These are phyloP conservation scores for Cryphonectria naterciae DNA, from an alignment of 2,329 filamentous ascomycete species.

Conservation along the genomic window DNA sequence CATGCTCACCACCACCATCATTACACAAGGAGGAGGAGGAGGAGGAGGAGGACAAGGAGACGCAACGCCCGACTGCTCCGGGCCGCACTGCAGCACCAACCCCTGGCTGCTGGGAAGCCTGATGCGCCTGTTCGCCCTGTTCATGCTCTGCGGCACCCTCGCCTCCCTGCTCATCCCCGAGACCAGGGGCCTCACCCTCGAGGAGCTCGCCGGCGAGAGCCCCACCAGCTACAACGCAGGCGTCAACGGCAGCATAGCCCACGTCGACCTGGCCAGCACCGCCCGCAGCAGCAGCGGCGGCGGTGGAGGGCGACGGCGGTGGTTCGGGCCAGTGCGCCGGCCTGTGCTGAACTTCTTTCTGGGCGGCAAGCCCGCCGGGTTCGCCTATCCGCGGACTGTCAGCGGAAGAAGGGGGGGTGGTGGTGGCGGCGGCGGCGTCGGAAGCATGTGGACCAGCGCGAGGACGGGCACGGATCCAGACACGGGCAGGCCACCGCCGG, in stretches of 20 bases:
- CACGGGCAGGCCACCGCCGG: slow-evolving; percentile 22
- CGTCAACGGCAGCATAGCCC: slow-evolving; percentile 52
- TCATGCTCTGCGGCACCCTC: slow-evolving; percentile 75
- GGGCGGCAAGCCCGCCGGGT: slow-evolving; percentile 57
- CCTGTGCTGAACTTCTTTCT: slow-evolving; percentile 50
- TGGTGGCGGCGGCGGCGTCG: no score
- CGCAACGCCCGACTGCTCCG: slow-evolving; percentile 51
- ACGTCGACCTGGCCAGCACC: slow-evolving; percentile 37
- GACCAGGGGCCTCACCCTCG: slow-evolving; percentile 74
- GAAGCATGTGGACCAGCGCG: slow-evolving; percentile 36
- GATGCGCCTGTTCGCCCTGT: slow-evolving; percentile 77
- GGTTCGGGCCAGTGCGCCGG: no score
- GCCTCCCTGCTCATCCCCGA: slow-evolving; percentile 76
- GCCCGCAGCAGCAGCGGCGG: slow-evolving; percentile 15
- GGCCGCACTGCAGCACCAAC: slow-evolving; percentile 45
- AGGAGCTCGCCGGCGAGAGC: slow-evolving; percentile 69
- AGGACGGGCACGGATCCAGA: slow-evolving; percentile 31
- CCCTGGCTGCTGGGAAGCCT: slow-evolving; percentile 73
- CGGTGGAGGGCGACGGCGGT: slow-evolving; percentile 18
- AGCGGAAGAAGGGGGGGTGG: slow-evolving; percentile 29
- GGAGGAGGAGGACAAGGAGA: slow-evolving; percentile 55
- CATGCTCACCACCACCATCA: slow-evolving; percentile 48
- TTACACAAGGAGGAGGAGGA: no score
- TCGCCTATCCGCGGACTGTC: slow-evolving; percentile 46
- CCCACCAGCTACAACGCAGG: slow-evolving; percentile 61